Evolutionary conservation across 2,329 filamentous ascomycete genomes (phyloP), one percentile per base, ranked within the genome.

Genomic region (Fusarium pseudograminearum): DNA sequence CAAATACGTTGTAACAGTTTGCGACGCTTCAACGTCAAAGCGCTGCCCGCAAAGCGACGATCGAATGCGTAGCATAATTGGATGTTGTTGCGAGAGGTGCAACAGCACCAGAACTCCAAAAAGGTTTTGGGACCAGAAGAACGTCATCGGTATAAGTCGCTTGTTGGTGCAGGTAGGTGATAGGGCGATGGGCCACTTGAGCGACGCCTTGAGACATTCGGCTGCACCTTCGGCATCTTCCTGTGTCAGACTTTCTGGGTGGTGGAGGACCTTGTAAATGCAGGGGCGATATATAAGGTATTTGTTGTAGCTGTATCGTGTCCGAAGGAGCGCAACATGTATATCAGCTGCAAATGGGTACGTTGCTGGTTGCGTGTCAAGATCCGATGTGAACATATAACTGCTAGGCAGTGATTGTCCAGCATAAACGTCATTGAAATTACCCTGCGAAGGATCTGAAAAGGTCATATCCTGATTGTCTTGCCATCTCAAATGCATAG

Each of bases 81-180:
- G 81, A 45, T 86, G 83, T 58, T 85, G 83, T 20, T 80, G 80
- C 15, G 85, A 85, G 67, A 89, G 79, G 44, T 87, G 84, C 36
- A 90, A 73, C 20, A 90, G 79, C 46, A 90, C 71, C 26, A 90
- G 78, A 26, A 89, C 85, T 5, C 85, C 85, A 45, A 90, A 80
- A 42, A 90, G 81, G 63, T 88, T 89, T 68, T 90, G 87, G 11
- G 86, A 87, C 85, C 88, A 90, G 56, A 87, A 86, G 73, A 89
- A 90, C 3, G 87, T 72, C 58, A 85, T 84, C 1, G 88, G 87
- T 1, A 90, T 78, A 7, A 90, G 80, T 36, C 87, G 80, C 76
- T 90, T 90, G 74, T 84, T 84, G 55, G 83, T 80, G 65, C 84
- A 85, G 1, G 85, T 82, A 0, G 88, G 87, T 10, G 85, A 84